These are phyloP conservation scores for Pleurotus citrinopileatus DNA, from an alignment of 768 basidiomycete species.

Conservation along the genomic window DNA sequence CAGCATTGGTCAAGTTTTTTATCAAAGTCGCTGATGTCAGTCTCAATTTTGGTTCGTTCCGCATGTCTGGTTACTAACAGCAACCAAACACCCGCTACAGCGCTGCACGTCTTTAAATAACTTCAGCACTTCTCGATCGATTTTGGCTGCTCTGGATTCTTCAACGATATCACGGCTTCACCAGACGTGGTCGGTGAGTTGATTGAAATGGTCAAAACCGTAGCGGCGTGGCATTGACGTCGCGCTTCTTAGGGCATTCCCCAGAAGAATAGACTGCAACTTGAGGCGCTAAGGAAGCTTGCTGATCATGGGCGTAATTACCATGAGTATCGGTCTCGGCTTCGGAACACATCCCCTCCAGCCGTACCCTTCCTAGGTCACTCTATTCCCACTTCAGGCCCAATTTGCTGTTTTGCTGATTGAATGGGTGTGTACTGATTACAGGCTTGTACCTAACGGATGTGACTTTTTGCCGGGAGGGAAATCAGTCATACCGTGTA, in stretches of 20 bases:
- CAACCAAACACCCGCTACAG: too few species aligned
- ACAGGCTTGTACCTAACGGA: constrained; percentile 85
- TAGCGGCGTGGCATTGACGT: neutral
- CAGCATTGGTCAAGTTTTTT: constrained; percentile 80
- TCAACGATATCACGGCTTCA: constrained; percentile 90
- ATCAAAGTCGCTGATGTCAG: constrained; percentile 91
- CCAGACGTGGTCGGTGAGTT: constrained; percentile 89
- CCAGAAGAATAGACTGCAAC: constrained; percentile 76
- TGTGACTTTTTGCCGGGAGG: constrained; percentile 93
- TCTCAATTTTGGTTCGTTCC: constrained; percentile 15
- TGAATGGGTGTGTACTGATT: constrained; percentile 12
- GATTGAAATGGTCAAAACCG: neutral
- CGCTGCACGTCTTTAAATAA: constrained; percentile 82
- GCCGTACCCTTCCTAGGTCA: constrained; percentile 93
- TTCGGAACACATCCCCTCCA: constrained; percentile 87
- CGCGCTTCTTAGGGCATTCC: constrained; percentile 59
- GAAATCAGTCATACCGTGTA: constrained; percentile 82
- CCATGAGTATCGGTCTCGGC: constrained; percentile 83
- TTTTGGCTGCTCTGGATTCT: constrained; percentile 92
- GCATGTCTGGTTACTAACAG: too few species aligned
- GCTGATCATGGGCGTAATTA: constrained; percentile 92
- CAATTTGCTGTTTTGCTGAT: constrained; percentile 12
- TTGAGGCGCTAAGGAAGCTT: constrained; percentile 79
- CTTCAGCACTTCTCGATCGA: constrained; percentile 89
- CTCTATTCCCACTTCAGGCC: neutral